Evolutionary conservation across 768 basidiomycete genomes (phyloP), one percentile per base, ranked within the genome.

Genomic region (Pleurotus ostreatus): DNA sequence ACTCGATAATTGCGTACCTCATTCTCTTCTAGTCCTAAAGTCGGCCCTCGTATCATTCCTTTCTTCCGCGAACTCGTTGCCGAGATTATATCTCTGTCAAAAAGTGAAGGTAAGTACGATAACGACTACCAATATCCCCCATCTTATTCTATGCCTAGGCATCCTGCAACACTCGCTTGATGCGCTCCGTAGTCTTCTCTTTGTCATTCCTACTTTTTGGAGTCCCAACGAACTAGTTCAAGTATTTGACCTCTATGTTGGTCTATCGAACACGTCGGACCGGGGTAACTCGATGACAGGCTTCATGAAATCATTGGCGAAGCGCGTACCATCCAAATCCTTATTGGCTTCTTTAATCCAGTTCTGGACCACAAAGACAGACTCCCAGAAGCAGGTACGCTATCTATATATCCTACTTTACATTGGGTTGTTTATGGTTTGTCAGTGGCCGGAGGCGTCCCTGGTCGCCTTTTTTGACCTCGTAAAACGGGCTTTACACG

Each of bases 21-120:
- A 20, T n/a, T 15, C 5, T 49, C 40, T 23, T 45, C 13, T 63
- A 96, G 93, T 16, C 67, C 76, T 16, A 84, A 86, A 46, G 80
- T 98, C 18, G 93, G 92, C 0, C 92, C 95, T 9, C 86, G 96
- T 0, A 78, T 94, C 49, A 93, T 99, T 49, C 93, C 96, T 4
- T 79, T 84, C 70, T 87, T 97, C 71, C 83, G 83, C 52, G 78
- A 83, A 12, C 81, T 95, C 46, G 79, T 89, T 13, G 70, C 82
- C 4, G 77, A 84, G 53, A 82, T 82, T 57, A 71, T 84, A 34
- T 25, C 71, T 86, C 46, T 77, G 73, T 16, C 75, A 79, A 41
- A 67, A 65, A 22, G 63, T 74, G 66, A 66, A 60, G 64, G 82
- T 78, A 59, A 40, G 63, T 60, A 55, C 13, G 30, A 23, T 20